Base-by-base conservation (phyloP, 192 early-diverging fungal genomes). In the Linnemannia elongata region DNA sequence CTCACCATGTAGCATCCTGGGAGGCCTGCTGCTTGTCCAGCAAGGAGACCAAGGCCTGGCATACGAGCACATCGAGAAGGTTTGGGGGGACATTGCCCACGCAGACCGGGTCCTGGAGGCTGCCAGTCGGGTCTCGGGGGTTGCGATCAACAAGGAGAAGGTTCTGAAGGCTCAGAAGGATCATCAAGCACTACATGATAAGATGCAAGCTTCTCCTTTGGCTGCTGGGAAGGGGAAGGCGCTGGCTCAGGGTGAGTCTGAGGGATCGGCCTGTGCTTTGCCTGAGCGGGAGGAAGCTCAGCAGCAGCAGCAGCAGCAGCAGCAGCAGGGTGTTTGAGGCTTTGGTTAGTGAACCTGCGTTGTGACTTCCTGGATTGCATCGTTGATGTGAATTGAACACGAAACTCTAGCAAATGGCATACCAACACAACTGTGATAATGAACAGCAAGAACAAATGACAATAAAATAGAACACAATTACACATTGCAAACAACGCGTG, bases 11-110 rank as follows among this genome's bases (percentile, higher is more conserved):
- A 80, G 83, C 27, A 88, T 89, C 74, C 80, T 90, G 6, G 91
- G 91, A 12, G 91, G 91, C 33, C 30, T 89, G 7, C 84, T 86
- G n/a, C 47, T 91, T 20, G 73, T 91, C 13, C 33, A 81, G 4
- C 38, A 44, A 1, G 87, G 72, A 9, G 52, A 87, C 39, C 24
- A 74, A n/a, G 89, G 88, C 1, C 80, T 90, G 69, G 86, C 78
- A 36, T 91, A 89, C 45, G 90, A 89, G 75, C 80, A 91, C 60
- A 80, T 79, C 27, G 91, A 91, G 74, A 81, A 87, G 72, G 77
- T 89, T 1, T 91, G 85, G 81, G 91, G 91, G 0, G 89, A 91
- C 72, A 81, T 83, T 79, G 82, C 91, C 15, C 88, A 69, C 7
- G 63, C 82, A 38, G 85, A 88, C 39, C 60, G 83, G 42, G 88